Base-by-base conservation (phyloP, 2,329 filamentous ascomycete genomes). In the Epichloe bromicola region DNA sequence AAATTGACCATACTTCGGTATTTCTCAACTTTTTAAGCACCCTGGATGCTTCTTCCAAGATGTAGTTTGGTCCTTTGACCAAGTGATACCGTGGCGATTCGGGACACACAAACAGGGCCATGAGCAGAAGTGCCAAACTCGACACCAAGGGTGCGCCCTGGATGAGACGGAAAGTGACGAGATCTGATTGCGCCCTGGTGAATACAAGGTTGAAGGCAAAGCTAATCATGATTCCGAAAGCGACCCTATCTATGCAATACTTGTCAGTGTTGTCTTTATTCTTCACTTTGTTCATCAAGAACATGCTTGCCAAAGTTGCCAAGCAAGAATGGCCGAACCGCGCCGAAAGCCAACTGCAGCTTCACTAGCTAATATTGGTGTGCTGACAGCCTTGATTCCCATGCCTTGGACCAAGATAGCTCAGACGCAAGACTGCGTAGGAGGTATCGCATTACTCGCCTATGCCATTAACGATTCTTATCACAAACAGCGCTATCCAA, bases 301-400 rank as follows among this genome's bases (percentile, higher is more conserved):
- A 44, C 42, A 26, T n/a, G 42, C 42, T 3, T 52, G 62, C 68
- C 69, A 72, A 2, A 74, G 58, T 40, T 74, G 72, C 71, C 72
- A 74, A 4, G 69, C 70, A 0, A 74, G 62, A 15, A 74, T 70
- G 1, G 69, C 69, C 12, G 70, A 71, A 1, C 72, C 72, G 57
- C 72, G 63, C 72, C 72, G 74, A 54, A 69, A 73, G 0, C 70
- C 69, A 14, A 73, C 64, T 0, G 71, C 69, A 0, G 70, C 73
- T 56, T 74, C 72, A 7, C 69, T 70, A 2, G 71, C 71, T 2
- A 74, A 61, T 15, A 74, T 72, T 1, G 72, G 69, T 0, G 71
- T 70, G 38, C 70, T 74, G 37, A 74, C 70, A 0, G 72, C 72
- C 53, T 74, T 74, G 26, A 74, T 65, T 0, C 72, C 72, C 72